A percentile compares a stretch with the other conserved stretches of the same genome.
Conservation (phyloP, 228 moss, liverwort and hornwort species). For the Sphagnum fallax region DNA sequence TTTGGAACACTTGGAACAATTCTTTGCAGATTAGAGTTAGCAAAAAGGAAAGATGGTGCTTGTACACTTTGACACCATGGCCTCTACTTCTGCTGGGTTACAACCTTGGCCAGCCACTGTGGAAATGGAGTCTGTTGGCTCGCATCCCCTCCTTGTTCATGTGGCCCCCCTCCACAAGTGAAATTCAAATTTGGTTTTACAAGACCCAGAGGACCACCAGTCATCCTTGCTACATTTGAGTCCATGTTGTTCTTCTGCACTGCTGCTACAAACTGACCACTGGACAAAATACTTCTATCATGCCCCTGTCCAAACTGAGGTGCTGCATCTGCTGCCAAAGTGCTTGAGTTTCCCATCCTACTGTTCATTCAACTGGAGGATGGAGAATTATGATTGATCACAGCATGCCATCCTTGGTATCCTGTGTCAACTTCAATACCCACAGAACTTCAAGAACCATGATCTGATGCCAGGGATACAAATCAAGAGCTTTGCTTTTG, state of each 20-base stretch:
- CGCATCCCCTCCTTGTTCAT: slow-evolving; percentile 34
- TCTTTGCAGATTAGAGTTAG: slow-evolving; percentile 21
- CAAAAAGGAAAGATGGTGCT: slow-evolving; percentile 17
- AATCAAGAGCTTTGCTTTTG: slow-evolving; percentile 84
- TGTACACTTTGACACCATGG: slow-evolving; percentile 35
- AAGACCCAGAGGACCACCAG: slow-evolving; percentile 27
- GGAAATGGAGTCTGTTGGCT: slow-evolving; percentile 47
- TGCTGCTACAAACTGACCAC: slow-evolving; percentile 42
- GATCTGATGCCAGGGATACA: slow-evolving; percentile 89
- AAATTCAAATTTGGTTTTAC: slow-evolving; percentile 47
- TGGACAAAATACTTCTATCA: slow-evolving; percentile 43
- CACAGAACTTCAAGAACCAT: slow-evolving; percentile 94
- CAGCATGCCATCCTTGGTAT: slow-evolving; percentile 39
- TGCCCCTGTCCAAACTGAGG: slow-evolving; percentile 35
- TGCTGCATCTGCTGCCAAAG: slow-evolving; percentile 30
- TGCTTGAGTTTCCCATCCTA: slow-evolving; percentile 14
- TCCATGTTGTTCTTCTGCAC: slow-evolving; percentile 33
- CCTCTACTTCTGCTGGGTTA: slow-evolving; percentile 42
- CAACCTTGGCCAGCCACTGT: slow-evolving; percentile 65
- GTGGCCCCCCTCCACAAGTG: slow-evolving; percentile 14
- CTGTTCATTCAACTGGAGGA: slow-evolving; percentile 28
- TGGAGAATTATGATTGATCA: slow-evolving; percentile 27
- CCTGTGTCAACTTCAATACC: slow-evolving; percentile 23
- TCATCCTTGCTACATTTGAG: slow-evolving; percentile 36
- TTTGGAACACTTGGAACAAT: slow-evolving; percentile 30